Percentiles rank a stretch among this genome's conserved stretches.
phyloP scores from a whole-genome alignment of 2,329 filamentous ascomycete genomes.

The Xylariaceae sp. region DNA sequence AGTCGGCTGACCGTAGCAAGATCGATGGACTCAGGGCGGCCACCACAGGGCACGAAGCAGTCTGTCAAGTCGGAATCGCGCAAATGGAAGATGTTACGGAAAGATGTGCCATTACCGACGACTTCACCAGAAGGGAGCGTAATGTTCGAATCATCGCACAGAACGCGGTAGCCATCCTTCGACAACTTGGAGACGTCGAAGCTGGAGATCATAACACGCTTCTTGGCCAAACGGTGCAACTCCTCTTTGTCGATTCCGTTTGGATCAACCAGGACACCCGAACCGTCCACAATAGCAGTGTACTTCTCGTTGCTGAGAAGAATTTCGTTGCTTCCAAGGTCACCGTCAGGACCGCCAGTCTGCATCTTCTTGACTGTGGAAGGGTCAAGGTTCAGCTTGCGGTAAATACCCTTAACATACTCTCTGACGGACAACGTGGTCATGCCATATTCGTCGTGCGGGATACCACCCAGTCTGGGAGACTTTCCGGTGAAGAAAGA shows the following conservation, averaged over 20 bases:
- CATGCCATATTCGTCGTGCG: constrained; percentile 95
- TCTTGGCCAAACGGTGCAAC: constrained; percentile 76
- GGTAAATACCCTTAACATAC: constrained; percentile 94
- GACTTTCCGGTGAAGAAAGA: constrained; percentile 99
- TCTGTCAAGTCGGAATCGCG: constrained; percentile 73
- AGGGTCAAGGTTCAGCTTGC: constrained; percentile 87
- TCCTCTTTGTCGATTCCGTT: constrained; percentile 82
- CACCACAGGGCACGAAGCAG: constrained; percentile 91
- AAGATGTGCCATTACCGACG: constrained; percentile 83
- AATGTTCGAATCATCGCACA: constrained; percentile 86
- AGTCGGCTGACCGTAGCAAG: constrained; percentile 76
- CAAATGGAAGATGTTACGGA: constrained; percentile 97
- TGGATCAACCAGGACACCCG: constrained; percentile 89
- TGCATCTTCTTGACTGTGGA: constrained; percentile 86
- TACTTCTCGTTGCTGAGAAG: constrained; percentile 94
- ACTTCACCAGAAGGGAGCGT: constrained; percentile 83
- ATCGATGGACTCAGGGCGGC: constrained; percentile 93
- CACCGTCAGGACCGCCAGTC: constrained; percentile 93
- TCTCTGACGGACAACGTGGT: constrained; percentile 94
- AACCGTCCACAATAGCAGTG: constrained; percentile 89
- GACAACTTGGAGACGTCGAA: constrained; percentile 85
- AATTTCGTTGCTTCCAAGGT: constrained; percentile 96
- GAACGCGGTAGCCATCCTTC: constrained; percentile 78
- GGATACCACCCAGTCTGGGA: constrained; percentile 90
- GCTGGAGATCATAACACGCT: constrained; percentile 81